Evolutionary conservation across 768 basidiomycete species (phyloP).

Genomic region (Sarcodon sp.): DNA sequence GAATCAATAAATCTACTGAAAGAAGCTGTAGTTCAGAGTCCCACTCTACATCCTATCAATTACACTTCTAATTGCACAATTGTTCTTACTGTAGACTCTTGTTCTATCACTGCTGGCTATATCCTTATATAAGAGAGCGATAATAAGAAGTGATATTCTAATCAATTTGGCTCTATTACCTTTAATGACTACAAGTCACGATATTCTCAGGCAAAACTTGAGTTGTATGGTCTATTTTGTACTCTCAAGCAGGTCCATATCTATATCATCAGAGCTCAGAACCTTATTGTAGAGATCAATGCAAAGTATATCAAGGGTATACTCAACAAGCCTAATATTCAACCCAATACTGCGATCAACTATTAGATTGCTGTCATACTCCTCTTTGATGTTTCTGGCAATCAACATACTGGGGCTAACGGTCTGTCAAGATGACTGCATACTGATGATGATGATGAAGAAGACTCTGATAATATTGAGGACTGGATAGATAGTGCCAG

Average conservation of each 20-base stretch:
- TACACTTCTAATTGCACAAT: constrained; percentile 7
- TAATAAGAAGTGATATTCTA: constrained; percentile 10
- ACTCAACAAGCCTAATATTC: constrained; percentile 23
- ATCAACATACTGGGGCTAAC: constrained; percentile 14
- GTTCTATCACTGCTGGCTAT: constrained; percentile 11
- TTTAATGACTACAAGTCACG: constrained; percentile 15
- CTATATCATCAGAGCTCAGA: constrained; percentile 16
- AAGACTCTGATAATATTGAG: no score
- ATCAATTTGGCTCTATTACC: constrained; percentile 24
- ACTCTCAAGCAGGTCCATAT: constrained; percentile 7
- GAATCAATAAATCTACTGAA: constrained; percentile 9
- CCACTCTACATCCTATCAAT: constrained; percentile 11
- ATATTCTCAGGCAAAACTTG: constrained; percentile 14
- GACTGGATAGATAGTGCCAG: no score
- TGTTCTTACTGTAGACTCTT: constrained; percentile 12
- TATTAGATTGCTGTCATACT: constrained; percentile 28
- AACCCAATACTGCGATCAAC: constrained; percentile 24
- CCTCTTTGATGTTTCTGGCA: constrained; percentile 22
- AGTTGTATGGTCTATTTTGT: constrained; percentile 14
- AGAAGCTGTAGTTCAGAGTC: no score
- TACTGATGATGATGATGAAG: no score
- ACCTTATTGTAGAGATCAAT: constrained; percentile 24
- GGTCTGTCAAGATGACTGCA: constrained; percentile 19
- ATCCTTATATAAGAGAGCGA: constrained; percentile 15
- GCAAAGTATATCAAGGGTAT: constrained; percentile 25